Evolutionary conservation across 768 basidiomycete genomes (phyloP).

Genomic region (Nidularia pulvinata): DNA sequence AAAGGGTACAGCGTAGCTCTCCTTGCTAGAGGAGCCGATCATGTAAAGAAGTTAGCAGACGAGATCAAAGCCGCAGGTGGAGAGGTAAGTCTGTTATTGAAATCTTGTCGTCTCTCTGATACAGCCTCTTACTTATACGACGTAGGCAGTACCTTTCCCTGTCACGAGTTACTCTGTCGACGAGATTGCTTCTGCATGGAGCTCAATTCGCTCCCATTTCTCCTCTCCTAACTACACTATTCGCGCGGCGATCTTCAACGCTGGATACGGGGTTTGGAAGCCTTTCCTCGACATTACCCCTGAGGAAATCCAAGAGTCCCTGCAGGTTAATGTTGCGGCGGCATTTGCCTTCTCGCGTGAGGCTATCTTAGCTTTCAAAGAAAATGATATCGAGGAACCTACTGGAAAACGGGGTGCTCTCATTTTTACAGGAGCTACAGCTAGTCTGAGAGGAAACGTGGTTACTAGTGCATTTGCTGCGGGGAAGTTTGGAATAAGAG

Average conservation of each 20-base stretch:
- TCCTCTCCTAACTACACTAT: slow-evolving; percentile 48
- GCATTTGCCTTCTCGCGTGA: slow-evolving; percentile 67
- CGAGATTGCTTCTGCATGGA: slow-evolving; percentile 51
- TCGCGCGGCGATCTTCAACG: slow-evolving; percentile 67
- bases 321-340: slow-evolving; percentile 53
- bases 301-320: slow-evolving; percentile 48
- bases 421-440: slow-evolving; percentile 76
- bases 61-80: slow-evolving; percentile 61
- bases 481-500: slow-evolving; percentile 61
- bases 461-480: slow-evolving; percentile 64
- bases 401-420: slow-evolving; percentile 62
- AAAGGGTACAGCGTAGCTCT: slow-evolving; percentile 69
- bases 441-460: slow-evolving; percentile 60
- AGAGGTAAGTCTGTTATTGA: slow-evolving; percentile 34
- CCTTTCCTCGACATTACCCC: slow-evolving; percentile 65
- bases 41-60: slow-evolving; percentile 49
- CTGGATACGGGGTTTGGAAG: slow-evolving; percentile 57
- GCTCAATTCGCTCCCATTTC: slow-evolving; percentile 41
- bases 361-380: slow-evolving; percentile 58
- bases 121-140: neutral
- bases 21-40: slow-evolving; percentile 54
- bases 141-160: slow-evolving; percentile 60
- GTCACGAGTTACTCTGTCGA: slow-evolving; percentile 46
- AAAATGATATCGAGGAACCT: slow-evolving; percentile 45
- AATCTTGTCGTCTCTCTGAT: neutral